Evolutionary conservation across 306 rosid species (phyloP).

Genomic region (Gillenia trifoliata): DNA sequence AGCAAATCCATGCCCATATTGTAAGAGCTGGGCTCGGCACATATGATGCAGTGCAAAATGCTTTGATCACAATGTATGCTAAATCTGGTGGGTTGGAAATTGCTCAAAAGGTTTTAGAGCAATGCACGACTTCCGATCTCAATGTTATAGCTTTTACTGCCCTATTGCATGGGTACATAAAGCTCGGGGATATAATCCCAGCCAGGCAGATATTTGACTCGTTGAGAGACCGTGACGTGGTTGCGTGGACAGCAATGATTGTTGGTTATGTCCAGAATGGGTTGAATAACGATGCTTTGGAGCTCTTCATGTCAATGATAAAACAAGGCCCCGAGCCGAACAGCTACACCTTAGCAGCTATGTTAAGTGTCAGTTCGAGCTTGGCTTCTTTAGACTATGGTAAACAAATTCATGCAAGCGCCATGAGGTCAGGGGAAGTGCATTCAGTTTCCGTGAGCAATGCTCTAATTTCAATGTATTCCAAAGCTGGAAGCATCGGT

Average conservation of each 20-base stretch:
- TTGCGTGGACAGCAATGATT: conserved; percentile 92
- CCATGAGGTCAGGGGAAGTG: conserved; percentile 55
- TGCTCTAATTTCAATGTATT: conserved; percentile 78
- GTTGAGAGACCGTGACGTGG: conserved; percentile 52
- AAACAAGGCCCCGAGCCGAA: conserved; percentile 71
- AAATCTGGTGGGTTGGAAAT: conserved; percentile 57
- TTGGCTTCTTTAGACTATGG: conserved; percentile 75
- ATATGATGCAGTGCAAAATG: conserved; percentile 49
- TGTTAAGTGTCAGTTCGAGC: conserved; percentile 65
- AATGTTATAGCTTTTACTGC: conserved; percentile 78
- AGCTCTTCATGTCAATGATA: conserved; percentile 64
- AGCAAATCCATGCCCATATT: conserved; percentile 64
- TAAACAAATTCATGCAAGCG: conserved; percentile 71
- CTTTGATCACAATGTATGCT: conserved; percentile 78
- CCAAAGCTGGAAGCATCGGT: conserved; percentile 71
- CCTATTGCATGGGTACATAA: conserved; percentile 72
- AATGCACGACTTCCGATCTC: conserved; percentile 39
- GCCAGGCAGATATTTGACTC: conserved; percentile 80
- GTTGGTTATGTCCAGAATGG: conserved; percentile 79
- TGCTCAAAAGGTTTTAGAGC: conserved; percentile 50
- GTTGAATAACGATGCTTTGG: conserved; percentile 53
- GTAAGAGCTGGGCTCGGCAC: conserved; percentile 39
- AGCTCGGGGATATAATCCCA: conserved; percentile 64
- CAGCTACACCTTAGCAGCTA: conserved; percentile 63
- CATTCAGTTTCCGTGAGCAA: conserved; percentile 72